phyloP scores from a whole-genome alignment of 176 grass and related monocot species.

The Stipa capillata region DNA sequence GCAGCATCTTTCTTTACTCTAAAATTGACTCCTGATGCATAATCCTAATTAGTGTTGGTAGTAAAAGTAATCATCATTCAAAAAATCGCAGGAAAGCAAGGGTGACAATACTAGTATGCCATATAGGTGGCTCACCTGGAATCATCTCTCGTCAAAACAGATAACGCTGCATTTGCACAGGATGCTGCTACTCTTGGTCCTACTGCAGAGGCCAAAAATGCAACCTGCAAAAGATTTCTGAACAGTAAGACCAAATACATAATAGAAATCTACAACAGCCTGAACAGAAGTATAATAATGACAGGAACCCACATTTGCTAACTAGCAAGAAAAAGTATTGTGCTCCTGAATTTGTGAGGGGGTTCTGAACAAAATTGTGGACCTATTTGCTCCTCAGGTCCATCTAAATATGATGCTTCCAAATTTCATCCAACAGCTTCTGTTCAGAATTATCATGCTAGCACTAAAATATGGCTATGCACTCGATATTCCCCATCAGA shows the following conservation, averaged over 20 bases:
- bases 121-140: conserved; percentile 42
- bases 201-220: conserved; percentile 80
- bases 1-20: not conserved
- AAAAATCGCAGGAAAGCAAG: not conserved
- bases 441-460: not conserved
- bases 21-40: not conserved
- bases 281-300: conserved; percentile 2
- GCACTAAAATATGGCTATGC: not conserved
- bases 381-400: not conserved
- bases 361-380: not conserved
- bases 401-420: not conserved
- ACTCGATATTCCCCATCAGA: conserved; percentile 7
- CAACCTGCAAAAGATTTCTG: conserved; percentile 51
- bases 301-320: not conserved
- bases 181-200: conserved; percentile 97
- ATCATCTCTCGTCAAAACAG: conserved; percentile 72
- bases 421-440: not conserved
- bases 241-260: conserved; percentile 24
- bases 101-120: not conserved
- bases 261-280: conserved; percentile 20
- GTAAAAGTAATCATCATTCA: not conserved
- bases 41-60: not conserved
- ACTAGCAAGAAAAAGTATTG: not conserved
- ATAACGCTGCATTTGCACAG: conserved; percentile 80
- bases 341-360: not conserved